Base-by-base conservation (phyloP, 768 basidiomycete genomes). In the Hypholoma sublateritium region DNA sequence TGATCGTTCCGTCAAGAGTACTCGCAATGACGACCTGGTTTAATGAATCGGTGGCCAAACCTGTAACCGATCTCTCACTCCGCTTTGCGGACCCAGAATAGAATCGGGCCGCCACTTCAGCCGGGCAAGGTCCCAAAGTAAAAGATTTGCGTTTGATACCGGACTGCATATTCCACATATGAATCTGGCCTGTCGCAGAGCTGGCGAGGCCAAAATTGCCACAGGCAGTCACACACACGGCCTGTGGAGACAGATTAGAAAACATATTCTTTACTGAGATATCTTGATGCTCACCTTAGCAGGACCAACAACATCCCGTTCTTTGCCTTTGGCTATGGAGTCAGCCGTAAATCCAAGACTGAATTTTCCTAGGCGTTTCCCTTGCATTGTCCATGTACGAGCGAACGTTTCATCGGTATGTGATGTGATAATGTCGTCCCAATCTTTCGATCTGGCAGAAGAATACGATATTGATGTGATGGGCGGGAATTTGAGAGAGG, bases 121-220 rank as follows among this genome's bases (percentile, higher is more conserved):
- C 70, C 21, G 89, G 88, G 65, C 80, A 83, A 19, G 80, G 70
- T 0, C 88, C 89, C 21, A 96, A 66, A 58, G 79, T 75, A 69
- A 91, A 98, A 1, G 81, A 78, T 72, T 89, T 91, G 44, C 96
- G 80, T 63, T 83, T 82, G 56, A 95, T 81, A 1, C 97, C 97
- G 3, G 91, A 94, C 71, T 99, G 96, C 86, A 99, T 86, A 68
- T 98, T 99, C 90, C 93, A 98, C 88, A 95, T 88, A 56, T 85
- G 71, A 37, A 98, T 89, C 22, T 79, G 80, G 2, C 92, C 91
- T 0, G 84, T 87, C 2, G 91, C 91, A 1, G 89, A 89, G 22
- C 93, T 86, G 3, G 85, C 93, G 11, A 98, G 70, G 25, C 91
- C 93, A 67, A 98, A 99, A 67, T 98, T 98, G 7, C 97, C 97